A percentile compares a stretch with the other conserved stretches of the same genome.
phyloP scores from a whole-genome alignment of 2,329 filamentous ascomycete genomes.

The Aspergillus tamarii region DNA sequence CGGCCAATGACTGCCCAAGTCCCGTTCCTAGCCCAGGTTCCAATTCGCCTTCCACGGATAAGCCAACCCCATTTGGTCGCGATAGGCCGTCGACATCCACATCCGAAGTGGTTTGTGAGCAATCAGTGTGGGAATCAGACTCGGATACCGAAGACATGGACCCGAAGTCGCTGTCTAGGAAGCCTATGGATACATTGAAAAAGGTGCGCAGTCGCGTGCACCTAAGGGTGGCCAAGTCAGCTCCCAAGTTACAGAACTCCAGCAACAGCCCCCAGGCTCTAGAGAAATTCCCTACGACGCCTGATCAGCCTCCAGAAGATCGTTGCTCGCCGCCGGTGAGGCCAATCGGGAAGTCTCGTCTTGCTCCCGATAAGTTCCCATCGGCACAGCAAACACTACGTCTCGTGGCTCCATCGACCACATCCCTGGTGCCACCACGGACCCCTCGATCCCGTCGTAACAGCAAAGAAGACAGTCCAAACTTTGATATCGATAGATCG shows the following conservation, averaged over 20 bases:
- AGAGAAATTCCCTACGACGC: constrained; percentile 36
- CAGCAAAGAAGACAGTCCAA: constrained; percentile 25
- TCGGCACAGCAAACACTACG: constrained; percentile 36
- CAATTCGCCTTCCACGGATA: constrained; percentile 34
- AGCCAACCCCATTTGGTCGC: constrained; percentile 29
- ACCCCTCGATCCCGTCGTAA: constrained; percentile 28
- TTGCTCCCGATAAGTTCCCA: constrained; percentile 29
- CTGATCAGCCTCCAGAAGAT: constrained; percentile 26
- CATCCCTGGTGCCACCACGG: constrained; percentile 33
- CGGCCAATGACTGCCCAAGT: constrained; percentile 41
- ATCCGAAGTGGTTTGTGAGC: constrained; percentile 38
- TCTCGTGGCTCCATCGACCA: constrained; percentile 40
- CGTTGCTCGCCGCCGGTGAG: constrained; percentile 22
- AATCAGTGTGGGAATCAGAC: constrained; percentile 46
- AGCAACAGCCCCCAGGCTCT: constrained; percentile 17
- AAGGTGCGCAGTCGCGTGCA: constrained; percentile 46
- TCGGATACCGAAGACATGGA: constrained; percentile 40
- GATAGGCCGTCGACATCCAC: constrained; percentile 39
- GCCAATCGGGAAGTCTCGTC: constrained; percentile 24
- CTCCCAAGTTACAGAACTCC: constrained; percentile 36
- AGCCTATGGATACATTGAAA: constrained; percentile 43
- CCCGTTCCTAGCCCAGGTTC: constrained; percentile 37
- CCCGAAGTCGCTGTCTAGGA: constrained; percentile 39
- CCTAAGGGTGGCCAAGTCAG: constrained; percentile 42
- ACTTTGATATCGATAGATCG: constrained; percentile 37